Evolutionary conservation across 2,329 filamentous ascomycete genomes (phyloP), one percentile per base, ranked within the genome.

Genomic region (Aspergillus ochraceoroseus): DNA sequence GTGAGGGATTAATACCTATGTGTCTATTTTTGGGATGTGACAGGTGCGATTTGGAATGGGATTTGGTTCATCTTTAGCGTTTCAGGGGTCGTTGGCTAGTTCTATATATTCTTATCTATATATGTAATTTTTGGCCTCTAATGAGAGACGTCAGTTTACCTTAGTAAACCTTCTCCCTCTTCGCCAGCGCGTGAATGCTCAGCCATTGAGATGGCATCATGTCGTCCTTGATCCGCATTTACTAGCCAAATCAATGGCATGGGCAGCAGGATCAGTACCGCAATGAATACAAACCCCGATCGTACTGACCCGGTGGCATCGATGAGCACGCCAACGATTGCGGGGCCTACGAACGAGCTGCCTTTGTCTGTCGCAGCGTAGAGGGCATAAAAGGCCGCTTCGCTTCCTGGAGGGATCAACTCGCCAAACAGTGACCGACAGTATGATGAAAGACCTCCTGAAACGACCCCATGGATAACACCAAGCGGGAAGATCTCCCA

Each of bases 301-400:
- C 84, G 75, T 33, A 88, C 87, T 52, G 82, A 79, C 1, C 83
- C 84, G 1, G 80, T 81, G 33, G 69, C 77, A 62, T 95, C 87
- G 15, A 90, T 90, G 44, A 95, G 90, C 18, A 80, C 77, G 0
- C 88, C 89, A 0, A 95, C 89, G 52, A 95, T 87, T 0, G 87
- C 84, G 0, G 89, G 89, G 0, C 89, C 89, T 58, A 95, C 94
- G 1, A 95, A 76, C 54, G 84, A 90, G 26, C 83, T 89, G 0
- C 88, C 88, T 64, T 95, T 95, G 61, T 95, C 89, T 0, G 89
- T 95, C 43, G 95, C 94, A 14, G 89, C 89, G 57, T 95, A 95
- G 2, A 95, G 71, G 0, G 89, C 89, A 60, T 92, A 95, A 59
- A 95, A 95, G 0, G 88, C 87, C 0, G 89, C 88, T 63, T 95